phyloP scores from a whole-genome alignment of 805 yeast genomes.

The Ogataea kodamae region DNA sequence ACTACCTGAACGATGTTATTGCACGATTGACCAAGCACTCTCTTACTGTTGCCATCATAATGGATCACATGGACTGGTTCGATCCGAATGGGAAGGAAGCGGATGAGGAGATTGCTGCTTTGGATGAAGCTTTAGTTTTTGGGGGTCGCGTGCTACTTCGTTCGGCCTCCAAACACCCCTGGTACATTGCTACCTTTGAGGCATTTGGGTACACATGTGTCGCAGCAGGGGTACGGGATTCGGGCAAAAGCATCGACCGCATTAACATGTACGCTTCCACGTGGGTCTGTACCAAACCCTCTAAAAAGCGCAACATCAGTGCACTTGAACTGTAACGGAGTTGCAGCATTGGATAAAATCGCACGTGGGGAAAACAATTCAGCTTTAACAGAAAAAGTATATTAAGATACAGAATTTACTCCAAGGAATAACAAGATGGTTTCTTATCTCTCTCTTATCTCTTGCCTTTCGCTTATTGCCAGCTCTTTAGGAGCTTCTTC shows the following conservation, averaged over 20 bases:
- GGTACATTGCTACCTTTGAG: conserved; percentile 74
- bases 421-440: too few relatives aligned
- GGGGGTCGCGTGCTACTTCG: conserved; percentile 76
- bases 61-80: conserved; percentile 95
- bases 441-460: conserved; percentile 1
- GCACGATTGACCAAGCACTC: conserved; percentile 59
- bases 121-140: conserved; percentile 56
- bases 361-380: too few relatives aligned
- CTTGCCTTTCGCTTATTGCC: conserved; percentile 11
- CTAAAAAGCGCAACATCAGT: conserved; percentile 45
- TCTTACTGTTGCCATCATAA: conserved; percentile 71
- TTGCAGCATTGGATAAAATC: too few relatives aligned
- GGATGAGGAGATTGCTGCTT: conserved; percentile 58
- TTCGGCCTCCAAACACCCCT: conserved; percentile 69
- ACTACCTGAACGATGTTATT: conserved; percentile 71
- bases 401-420: too few relatives aligned
- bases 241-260: conserved; percentile 69
- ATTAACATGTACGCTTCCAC: conserved; percentile 88
- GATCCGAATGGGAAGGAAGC: conserved; percentile 64
- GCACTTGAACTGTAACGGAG: too few relatives aligned
- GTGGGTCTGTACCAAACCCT: conserved; percentile 69
- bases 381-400: too few relatives aligned
- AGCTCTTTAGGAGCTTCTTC: conserved; percentile 17
- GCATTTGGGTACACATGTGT: conserved; percentile 61
- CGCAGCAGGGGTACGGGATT: conserved; percentile 63